Evolutionary conservation across 2,329 filamentous ascomycete species (phyloP).

Genomic region (Lecanoromycetidae sp.): DNA sequence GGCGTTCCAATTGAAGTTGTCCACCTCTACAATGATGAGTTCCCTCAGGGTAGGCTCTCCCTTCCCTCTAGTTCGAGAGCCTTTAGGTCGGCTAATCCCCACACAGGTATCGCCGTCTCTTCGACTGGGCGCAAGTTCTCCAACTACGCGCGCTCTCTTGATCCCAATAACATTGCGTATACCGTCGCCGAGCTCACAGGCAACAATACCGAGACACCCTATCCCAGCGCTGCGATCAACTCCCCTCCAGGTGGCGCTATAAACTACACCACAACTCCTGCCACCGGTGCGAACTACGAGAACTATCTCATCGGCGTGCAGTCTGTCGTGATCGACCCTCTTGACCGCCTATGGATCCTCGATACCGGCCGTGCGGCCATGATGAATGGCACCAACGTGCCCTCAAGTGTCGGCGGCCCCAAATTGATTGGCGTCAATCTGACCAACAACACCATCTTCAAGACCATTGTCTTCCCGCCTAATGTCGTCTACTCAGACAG

Average conservation of each 20-base stretch:
- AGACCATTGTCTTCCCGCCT: slow-evolving; percentile 40
- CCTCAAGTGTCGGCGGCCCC: slow-evolving; percentile 36
- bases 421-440: slow-evolving; percentile 41
- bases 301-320: slow-evolving; percentile 28
- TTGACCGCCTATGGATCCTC: slow-evolving; percentile 41
- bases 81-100: neutral
- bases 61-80: neutral
- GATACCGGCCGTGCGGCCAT: slow-evolving; percentile 38
- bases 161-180: slow-evolving; percentile 38
- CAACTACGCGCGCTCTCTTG: slow-evolving; percentile 40
- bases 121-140: slow-evolving; percentile 39
- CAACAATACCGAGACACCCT: slow-evolving; percentile 34
- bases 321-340: slow-evolving; percentile 39
- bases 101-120: slow-evolving; percentile 39
- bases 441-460: slow-evolving; percentile 33
- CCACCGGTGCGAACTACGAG: slow-evolving; percentile 14
- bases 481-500: slow-evolving; percentile 34
- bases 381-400: slow-evolving; percentile 33
- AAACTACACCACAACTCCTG: slow-evolving; percentile 38
- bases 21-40: slow-evolving; percentile 42
- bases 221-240: slow-evolving; percentile 35
- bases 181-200: slow-evolving; percentile 37
- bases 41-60: slow-evolving; percentile 26
- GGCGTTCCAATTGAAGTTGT: slow-evolving; percentile 37
- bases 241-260: slow-evolving; percentile 39